Percentiles rank a stretch among this genome's conserved stretches.
Conservation (phyloP, 2,329 filamentous ascomycete genomes). For the Emergomyces pasteurianus region DNA sequence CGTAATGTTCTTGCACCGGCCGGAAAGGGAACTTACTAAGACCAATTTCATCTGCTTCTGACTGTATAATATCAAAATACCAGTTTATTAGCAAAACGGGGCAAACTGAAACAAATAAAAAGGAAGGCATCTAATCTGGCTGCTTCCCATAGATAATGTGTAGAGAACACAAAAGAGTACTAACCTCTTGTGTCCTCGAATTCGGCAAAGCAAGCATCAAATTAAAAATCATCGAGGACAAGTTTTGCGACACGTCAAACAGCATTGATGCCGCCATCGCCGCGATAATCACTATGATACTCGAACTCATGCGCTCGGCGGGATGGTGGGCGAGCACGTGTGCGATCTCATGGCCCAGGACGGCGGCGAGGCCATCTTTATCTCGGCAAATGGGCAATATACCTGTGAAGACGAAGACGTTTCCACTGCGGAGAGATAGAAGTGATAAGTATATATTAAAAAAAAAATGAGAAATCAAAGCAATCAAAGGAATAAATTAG, state of each 20-base stretch:
- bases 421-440: conserved; percentile 32
- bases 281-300: conserved; percentile 21
- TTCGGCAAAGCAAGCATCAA: conserved; percentile 43
- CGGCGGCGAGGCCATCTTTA: conserved; percentile 49
- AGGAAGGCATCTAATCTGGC: not conserved
- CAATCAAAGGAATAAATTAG: not conserved
- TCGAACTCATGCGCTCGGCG: conserved; percentile 43
- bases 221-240: conserved; percentile 33
- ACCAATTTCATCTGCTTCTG: conserved; percentile 52
- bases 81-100: not conserved
- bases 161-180: conserved; percentile 1
- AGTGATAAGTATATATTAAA: not conserved
- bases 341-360: conserved; percentile 52
- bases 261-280: conserved; percentile 19
- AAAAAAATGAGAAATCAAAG: not conserved
- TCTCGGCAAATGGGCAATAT: conserved; percentile 45
- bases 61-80: conserved; percentile 18
- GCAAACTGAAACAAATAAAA: not conserved
- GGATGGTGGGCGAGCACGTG: conserved; percentile 49
- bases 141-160: not conserved
- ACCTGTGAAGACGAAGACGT: conserved; percentile 53
- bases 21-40: conserved; percentile 27
- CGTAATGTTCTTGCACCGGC: not conserved
- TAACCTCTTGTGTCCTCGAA: conserved; percentile 44
- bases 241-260: conserved; percentile 30